These are phyloP conservation scores for Isatis lusitanica DNA, from an alignment of 441 rosid species.

Conservation along the genomic window DNA sequence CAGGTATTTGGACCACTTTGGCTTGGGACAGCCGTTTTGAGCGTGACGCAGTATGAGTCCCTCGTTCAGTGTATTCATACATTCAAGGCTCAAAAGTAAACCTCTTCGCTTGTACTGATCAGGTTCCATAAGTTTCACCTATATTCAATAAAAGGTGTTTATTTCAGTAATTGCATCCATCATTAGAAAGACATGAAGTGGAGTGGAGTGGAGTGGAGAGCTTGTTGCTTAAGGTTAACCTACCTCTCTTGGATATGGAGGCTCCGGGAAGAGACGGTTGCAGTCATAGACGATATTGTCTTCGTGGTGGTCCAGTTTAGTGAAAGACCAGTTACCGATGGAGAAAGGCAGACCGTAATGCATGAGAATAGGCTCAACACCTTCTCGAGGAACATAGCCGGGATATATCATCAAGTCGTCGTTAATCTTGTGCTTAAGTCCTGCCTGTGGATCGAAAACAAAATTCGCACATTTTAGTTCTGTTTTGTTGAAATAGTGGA, in stretches of 20 bases:
- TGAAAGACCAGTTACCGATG: slow-evolving; percentile 95
- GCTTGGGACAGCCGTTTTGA: slow-evolving; percentile 77
- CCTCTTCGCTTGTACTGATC: slow-evolving; percentile 59
- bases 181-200: background rate
- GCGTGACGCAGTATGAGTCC: slow-evolving; percentile 83
- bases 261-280: slow-evolving; percentile 90
- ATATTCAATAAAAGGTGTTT: slow-evolving; percentile 36
- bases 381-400: slow-evolving; percentile 82
- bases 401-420: slow-evolving; percentile 95
- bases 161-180: slow-evolving; percentile 18
- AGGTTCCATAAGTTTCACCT: slow-evolving; percentile 76
- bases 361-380: slow-evolving; percentile 85
- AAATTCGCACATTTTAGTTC: background rate
- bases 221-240: background rate
- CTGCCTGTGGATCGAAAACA: slow-evolving; percentile 57
- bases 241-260: slow-evolving; percentile 98
- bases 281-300: slow-evolving; percentile 90
- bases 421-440: slow-evolving; percentile 86
- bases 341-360: slow-evolving; percentile 90
- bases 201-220: slow-evolving; percentile 1
- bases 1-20: slow-evolving; percentile 85
- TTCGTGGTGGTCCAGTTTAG: slow-evolving; percentile 87
- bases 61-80: slow-evolving; percentile 87
- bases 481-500: background rate
- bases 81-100: slow-evolving; percentile 69